Evolutionary conservation across 306 rosid genomes (phyloP).

Genomic region (Phaseolus lunatus): DNA sequence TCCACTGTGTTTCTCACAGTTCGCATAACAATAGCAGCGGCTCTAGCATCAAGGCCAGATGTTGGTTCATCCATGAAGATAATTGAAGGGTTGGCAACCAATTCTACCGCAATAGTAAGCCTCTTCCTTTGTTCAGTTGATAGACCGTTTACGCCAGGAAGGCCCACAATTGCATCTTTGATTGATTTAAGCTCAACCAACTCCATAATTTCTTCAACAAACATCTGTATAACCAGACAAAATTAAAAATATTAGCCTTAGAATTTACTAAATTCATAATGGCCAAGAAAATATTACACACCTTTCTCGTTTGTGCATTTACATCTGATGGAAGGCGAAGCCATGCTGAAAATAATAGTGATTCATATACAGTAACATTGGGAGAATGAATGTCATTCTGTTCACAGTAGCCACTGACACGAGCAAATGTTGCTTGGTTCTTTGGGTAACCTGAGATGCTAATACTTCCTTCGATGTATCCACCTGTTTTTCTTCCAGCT

Average conservation of each 20-base stretch:
- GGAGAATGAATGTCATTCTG: slow-evolving; percentile 69
- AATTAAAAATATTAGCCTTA: slow-evolving; percentile 4
- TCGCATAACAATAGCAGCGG: slow-evolving; percentile 53
- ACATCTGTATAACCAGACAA: slow-evolving; percentile 45
- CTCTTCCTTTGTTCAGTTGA: slow-evolving; percentile 68
- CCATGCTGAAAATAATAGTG: slow-evolving; percentile 65
- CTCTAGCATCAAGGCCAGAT: slow-evolving; percentile 56
- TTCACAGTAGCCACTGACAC: slow-evolving; percentile 67
- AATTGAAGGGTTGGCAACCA: slow-evolving; percentile 60
- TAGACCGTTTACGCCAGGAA: slow-evolving; percentile 55
- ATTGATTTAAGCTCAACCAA: slow-evolving; percentile 63
- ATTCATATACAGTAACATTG: slow-evolving; percentile 60
- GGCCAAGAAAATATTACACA: slow-evolving; percentile 17
- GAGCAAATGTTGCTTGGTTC: slow-evolving; percentile 65
- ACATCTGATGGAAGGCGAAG: slow-evolving; percentile 62
- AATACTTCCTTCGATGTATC: slow-evolving; percentile 63
- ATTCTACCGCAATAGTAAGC: slow-evolving; percentile 65
- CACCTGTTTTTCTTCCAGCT: slow-evolving; percentile 71
- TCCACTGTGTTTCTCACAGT: slow-evolving; percentile 47
- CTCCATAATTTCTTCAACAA: slow-evolving; percentile 63
- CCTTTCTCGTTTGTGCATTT: slow-evolving; percentile 40
- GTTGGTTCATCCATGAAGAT: slow-evolving; percentile 60
- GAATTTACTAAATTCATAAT: background rate
- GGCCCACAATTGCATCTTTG: slow-evolving; percentile 62
- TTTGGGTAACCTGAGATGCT: slow-evolving; percentile 64